Conservation (phyloP, 2,329 filamentous ascomycete genomes). For the Aspergillus eucalypticola region DNA sequence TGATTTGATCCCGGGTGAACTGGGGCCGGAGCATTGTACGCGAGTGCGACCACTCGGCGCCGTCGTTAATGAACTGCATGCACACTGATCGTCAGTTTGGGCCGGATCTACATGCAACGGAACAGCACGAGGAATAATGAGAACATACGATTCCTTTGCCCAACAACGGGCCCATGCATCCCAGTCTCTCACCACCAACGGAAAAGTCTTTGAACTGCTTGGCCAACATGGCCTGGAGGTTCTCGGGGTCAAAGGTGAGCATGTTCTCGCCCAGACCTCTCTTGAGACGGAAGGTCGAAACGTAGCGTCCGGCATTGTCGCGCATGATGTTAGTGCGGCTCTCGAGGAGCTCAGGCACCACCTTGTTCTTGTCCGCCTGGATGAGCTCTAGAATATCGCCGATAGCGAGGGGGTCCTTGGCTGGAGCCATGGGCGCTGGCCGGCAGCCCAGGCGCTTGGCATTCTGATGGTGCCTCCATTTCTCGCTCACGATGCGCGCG, state of each 20-base stretch:
- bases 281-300: slow-evolving; percentile 28
- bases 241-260: slow-evolving; percentile 48
- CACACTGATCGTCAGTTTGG: background rate
- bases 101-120: background rate
- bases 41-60: slow-evolving; percentile 72
- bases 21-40: slow-evolving; percentile 82
- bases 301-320: slow-evolving; percentile 25
- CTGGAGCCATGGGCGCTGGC: no score
- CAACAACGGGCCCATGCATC: slow-evolving; percentile 50
- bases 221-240: slow-evolving; percentile 82
- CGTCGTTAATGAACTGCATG: slow-evolving; percentile 64
- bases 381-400: slow-evolving; percentile 32
- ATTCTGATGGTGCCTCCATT: no score
- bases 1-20: slow-evolving; percentile 81
- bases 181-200: slow-evolving; percentile 72
- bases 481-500: no score
- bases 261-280: slow-evolving; percentile 24
- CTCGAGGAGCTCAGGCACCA: slow-evolving; percentile 24
- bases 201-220: slow-evolving; percentile 82
- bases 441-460: no score
- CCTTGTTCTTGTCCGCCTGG: slow-evolving; percentile 27
- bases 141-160: slow-evolving; percentile 49
- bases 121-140: background rate
- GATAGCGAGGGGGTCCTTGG: no score
- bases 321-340: slow-evolving; percentile 23